Conservation (phyloP, 108 stramenopile genomes). For the Craspedostauros australis region DNA sequence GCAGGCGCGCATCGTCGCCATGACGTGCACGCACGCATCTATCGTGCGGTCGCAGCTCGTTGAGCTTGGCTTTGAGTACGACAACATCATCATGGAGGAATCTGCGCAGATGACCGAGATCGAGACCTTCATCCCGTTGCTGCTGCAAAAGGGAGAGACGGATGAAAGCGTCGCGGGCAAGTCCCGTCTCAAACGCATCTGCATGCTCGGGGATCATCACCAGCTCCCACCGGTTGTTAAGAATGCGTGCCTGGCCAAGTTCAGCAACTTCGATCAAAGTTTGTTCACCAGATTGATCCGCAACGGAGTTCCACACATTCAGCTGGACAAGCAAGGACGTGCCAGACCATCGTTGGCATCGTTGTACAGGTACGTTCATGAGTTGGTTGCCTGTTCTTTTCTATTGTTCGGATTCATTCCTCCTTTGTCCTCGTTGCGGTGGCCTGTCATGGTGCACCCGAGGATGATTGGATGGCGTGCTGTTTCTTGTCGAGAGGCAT, state of each 20-base stretch:
- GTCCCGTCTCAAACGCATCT: conserved; percentile 89
- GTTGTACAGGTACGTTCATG: conserved; percentile 59
- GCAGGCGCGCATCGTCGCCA: conserved; percentile 94
- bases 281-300: conserved; percentile 91
- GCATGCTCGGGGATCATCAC: conserved; percentile 96
- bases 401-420: not conserved
- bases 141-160: conserved; percentile 83
- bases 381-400: not conserved
- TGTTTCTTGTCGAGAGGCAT: not conserved
- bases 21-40: conserved; percentile 99
- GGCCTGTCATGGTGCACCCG: too few relatives aligned
- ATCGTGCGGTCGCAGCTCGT: conserved; percentile 87
- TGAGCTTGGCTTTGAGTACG: conserved; percentile 93
- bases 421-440: too few relatives aligned
- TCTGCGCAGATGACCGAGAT: conserved; percentile 96
- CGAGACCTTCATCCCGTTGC: conserved; percentile 92
- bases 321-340: conserved; percentile 92
- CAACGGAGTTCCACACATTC: conserved; percentile 78
- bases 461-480: not conserved
- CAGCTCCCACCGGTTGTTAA: conserved; percentile 97
- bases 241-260: conserved; percentile 76
- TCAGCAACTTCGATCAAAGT: conserved; percentile 88
- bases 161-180: conserved; percentile 46
- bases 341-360: conserved; percentile 87
- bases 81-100: conserved; percentile 98